phyloP scores from a whole-genome alignment of 108 stramenopile species.

The Fragilaria radians region DNA sequence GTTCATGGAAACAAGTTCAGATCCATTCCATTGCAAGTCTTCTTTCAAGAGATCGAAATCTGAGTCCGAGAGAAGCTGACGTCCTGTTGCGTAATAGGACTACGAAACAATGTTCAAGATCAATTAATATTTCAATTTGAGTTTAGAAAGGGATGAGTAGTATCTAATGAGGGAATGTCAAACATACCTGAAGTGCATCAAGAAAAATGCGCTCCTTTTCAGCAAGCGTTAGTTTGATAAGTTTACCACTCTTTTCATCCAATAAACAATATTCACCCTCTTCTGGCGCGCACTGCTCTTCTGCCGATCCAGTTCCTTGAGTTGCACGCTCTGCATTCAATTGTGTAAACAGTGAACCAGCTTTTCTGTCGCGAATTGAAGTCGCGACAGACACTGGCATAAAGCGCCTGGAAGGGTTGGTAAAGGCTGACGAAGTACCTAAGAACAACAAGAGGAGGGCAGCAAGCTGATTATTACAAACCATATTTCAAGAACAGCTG shows the following conservation, averaged over 20 bases:
- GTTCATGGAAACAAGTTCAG: constrained; percentile 70
- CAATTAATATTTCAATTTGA: not conserved
- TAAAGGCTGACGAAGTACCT: too few species aligned
- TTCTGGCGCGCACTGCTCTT: constrained; percentile 66
- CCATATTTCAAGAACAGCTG: too few species aligned
- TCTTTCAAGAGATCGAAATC: constrained; percentile 93
- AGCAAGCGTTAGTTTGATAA: constrained; percentile 67
- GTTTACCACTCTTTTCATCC: constrained; percentile 57
- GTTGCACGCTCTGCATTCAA: not conserved
- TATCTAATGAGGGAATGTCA: not conserved
- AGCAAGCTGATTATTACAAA: too few species aligned
- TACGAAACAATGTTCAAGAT: not conserved
- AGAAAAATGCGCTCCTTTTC: constrained; percentile 94
- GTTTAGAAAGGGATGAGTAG: constrained; percentile 2
- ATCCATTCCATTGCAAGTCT: constrained; percentile 89
- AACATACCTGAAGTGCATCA: constrained; percentile 84
- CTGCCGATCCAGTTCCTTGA: constrained; percentile 51
- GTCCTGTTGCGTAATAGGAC: constrained; percentile 85
- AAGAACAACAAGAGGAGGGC: too few species aligned
- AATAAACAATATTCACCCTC: constrained; percentile 80
- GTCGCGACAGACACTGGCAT: not conserved
- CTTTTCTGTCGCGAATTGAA: too few species aligned
- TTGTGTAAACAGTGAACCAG: not conserved
- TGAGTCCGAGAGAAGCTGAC: constrained; percentile 77
- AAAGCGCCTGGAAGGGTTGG: too few species aligned